Percentiles rank a stretch among this genome's conserved stretches.
Evolutionary conservation across 2,329 filamentous ascomycete species (phyloP).

Genomic region (Aspergillus calidoustus): DNA sequence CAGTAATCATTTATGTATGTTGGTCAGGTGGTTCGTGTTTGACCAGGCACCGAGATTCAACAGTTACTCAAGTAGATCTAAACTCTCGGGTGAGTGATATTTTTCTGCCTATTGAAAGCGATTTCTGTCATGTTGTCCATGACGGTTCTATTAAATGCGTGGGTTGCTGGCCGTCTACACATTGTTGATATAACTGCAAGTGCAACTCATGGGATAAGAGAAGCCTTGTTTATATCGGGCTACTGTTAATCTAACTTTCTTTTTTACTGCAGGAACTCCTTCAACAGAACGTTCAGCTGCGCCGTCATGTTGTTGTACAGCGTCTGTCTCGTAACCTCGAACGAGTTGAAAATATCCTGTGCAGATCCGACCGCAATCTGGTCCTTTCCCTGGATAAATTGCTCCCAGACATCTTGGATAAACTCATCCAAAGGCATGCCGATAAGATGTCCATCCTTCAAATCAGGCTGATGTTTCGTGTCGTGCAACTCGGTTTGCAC

Average conservation of each 20-base stretch:
- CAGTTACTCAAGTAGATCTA: too few species aligned
- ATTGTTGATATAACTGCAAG: too few species aligned
- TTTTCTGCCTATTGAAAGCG: too few species aligned
- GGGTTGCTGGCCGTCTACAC: too few species aligned
- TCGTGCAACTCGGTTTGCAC: conserved; percentile 64
- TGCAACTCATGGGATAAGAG: too few species aligned
- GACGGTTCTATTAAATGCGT: too few species aligned
- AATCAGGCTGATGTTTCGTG: conserved; percentile 58
- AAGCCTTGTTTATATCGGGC: background rate
- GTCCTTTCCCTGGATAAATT: conserved; percentile 53
- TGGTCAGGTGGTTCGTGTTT: too few species aligned
- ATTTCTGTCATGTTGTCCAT: too few species aligned
- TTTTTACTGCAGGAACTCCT: conserved; percentile 27
- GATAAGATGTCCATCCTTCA: conserved; percentile 54
- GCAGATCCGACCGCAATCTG: conserved; percentile 57
- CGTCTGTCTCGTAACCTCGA: conserved; percentile 56
- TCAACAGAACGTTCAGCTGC: conserved; percentile 27
- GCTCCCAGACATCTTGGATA: conserved; percentile 54
- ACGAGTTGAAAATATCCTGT: conserved; percentile 47
- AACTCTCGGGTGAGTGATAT: too few species aligned
- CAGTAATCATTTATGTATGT: too few species aligned
- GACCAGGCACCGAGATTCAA: too few species aligned
- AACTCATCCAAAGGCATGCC: conserved; percentile 61
- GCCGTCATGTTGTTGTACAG: conserved; percentile 36
- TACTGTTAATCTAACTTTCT: background rate